Evolutionary conservation across 2,329 filamentous ascomycete genomes (phyloP).

Genomic region (Ophiostoma sp.): DNA sequence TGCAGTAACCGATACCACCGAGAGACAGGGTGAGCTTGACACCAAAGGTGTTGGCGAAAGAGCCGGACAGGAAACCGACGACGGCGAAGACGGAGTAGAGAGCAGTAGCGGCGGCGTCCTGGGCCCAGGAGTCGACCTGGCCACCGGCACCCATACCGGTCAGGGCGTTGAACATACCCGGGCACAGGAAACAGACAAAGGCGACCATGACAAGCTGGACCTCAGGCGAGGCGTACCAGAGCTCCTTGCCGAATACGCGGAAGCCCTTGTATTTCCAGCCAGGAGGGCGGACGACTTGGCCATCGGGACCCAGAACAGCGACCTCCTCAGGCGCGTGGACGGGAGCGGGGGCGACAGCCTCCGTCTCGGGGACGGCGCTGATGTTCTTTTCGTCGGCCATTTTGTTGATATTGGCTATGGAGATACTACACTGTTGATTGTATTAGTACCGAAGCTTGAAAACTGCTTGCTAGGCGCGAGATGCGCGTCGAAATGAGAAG

Average conservation of each 20-base stretch:
- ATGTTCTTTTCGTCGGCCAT: conserved; percentile 28
- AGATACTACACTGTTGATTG: not conserved
- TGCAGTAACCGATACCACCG: conserved; percentile 73
- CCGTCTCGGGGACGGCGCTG: conserved; percentile 19
- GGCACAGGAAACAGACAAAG: conserved; percentile 60
- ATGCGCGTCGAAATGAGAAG: not conserved
- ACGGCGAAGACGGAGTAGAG: conserved; percentile 55
- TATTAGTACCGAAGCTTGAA: not conserved
- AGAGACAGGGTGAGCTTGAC: conserved; percentile 67
- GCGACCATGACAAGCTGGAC: conserved; percentile 71
- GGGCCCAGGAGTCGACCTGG: conserved; percentile 31
- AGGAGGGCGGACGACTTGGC: conserved; percentile 40
- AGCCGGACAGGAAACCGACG: conserved; percentile 71
- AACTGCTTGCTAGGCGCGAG: not conserved
- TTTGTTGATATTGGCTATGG: not conserved
- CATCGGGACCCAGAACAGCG: conserved; percentile 18
- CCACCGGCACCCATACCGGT: conserved; percentile 34
- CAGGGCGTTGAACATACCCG: conserved; percentile 37
- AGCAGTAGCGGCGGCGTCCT: conserved; percentile 43
- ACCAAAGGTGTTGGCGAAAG: conserved; percentile 74
- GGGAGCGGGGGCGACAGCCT: not conserved
- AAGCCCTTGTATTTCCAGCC: conserved; percentile 70
- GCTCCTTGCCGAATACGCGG: conserved; percentile 52
- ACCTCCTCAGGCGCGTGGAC: not conserved
- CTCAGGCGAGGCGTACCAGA: conserved; percentile 74